Evolutionary conservation across 73 alveolate species (phyloP), one percentile per base, ranked within the genome.

Genomic region (Symbiodinium pilosum): DNA sequence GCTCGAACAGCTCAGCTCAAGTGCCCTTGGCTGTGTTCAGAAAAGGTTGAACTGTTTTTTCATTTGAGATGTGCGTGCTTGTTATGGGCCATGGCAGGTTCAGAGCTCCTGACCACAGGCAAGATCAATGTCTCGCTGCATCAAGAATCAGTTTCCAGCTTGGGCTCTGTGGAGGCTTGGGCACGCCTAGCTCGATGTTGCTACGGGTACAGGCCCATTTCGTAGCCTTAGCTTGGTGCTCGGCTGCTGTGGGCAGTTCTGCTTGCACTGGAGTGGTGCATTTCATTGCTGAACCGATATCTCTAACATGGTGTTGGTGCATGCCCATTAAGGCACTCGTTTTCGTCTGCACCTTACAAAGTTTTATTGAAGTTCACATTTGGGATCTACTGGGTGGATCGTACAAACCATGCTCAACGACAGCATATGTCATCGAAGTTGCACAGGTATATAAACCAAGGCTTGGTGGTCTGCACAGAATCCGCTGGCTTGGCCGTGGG

Each of bases 91-190:
- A 9, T 64, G 81, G 39, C 81, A 64, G 81, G 81, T 64, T 64
- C 81, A 28, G 81, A 64, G 81, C 81, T 64, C 30, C 81, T 64
- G 81, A 28, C 38, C 81, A 64, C 81, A 64, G 81, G 81, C 41
- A 38, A 14, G 81, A 64, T 20, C 6, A 14, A 38, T 18, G 30
- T n/a, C 2, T 18, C 81, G 4, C 21, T 9, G 59, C 6, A 9
- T 47, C 59, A 14, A 6, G 59, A 47, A 14, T 47, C 73, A 54
- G 32, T 54, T 54, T 30, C 73, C 73, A 54, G 28, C 73, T 54
- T 8, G 20, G 73, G 71, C 38, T 9, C 38, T 20, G 32, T 64
- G 39, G 18, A 64, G 81, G 81, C 38, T 4, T 64, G 38, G 81
- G 81, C 81, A n/a, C 81, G 1, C 38, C 81, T 38, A n/a, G 39